Conservation (phyloP, 176 grass and related monocot species). For the Zoysia pacifica region DNA sequence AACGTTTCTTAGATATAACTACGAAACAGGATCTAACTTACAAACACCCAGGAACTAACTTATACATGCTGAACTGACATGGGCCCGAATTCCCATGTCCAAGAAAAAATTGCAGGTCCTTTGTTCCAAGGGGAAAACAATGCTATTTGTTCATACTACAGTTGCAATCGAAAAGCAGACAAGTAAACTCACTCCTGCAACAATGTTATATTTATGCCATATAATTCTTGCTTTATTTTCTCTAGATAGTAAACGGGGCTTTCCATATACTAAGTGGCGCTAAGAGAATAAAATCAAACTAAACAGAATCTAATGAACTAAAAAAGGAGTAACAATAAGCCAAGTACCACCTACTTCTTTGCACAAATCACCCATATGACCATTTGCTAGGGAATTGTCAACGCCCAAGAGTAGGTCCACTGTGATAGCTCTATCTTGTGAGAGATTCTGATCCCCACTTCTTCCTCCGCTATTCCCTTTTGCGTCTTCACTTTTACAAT, state of each 20-base stretch:
- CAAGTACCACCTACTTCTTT: conserved; percentile 42
- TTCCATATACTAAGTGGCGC: background rate
- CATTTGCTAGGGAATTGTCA: conserved; percentile 46
- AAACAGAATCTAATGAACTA: conserved; percentile 13
- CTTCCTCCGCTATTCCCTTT: conserved; percentile 2
- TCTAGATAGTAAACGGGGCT: conserved; percentile 6
- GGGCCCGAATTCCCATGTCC: background rate
- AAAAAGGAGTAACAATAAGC: conserved; percentile 24
- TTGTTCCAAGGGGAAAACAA: background rate
- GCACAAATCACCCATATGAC: conserved; percentile 41
- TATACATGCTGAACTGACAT: conserved; percentile 1
- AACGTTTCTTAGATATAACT: too few relatives aligned
- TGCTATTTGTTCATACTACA: background rate
- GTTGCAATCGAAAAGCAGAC: background rate
- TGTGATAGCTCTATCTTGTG: conserved; percentile 27
- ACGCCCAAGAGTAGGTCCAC: conserved; percentile 33
- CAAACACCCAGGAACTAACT: conserved; percentile 21
- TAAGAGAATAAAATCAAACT: conserved; percentile 1
- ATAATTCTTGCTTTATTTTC: background rate
- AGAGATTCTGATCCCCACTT: conserved; percentile 26
- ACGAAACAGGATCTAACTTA: conserved; percentile 3
- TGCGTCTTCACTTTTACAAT: conserved; percentile 17
- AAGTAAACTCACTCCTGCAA: background rate
- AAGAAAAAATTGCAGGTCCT: conserved; percentile 12
- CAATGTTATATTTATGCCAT: conserved; percentile 8